These are phyloP conservation scores for Kwoniella mangroviensis DNA, from an alignment of 768 basidiomycete species.

Conservation along the genomic window DNA sequence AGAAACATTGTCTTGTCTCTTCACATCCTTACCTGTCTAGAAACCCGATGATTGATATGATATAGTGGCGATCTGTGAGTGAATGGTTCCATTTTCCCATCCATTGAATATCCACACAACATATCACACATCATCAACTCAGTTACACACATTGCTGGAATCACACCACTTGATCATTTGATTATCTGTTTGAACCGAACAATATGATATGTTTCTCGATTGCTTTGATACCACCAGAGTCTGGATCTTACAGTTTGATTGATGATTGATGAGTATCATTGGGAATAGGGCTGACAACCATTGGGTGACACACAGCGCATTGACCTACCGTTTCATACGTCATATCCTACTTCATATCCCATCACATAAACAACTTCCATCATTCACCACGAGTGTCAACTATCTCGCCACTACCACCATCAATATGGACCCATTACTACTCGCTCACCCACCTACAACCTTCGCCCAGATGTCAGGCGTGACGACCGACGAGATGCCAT, in stretches of 20 bases:
- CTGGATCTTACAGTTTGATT: not conserved
- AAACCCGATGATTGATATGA: not conserved
- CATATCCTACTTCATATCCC: not conserved
- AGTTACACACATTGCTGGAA: too few species aligned
- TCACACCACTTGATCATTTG: too few species aligned
- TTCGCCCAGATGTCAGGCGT: not conserved
- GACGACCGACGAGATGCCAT: constrained; percentile 38
- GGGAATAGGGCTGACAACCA: not conserved
- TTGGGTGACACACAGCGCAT: not conserved
- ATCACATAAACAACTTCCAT: not conserved
- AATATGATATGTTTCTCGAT: not conserved
- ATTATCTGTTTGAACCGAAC: not conserved
- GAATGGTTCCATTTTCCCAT: not conserved
- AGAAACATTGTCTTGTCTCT: not conserved
- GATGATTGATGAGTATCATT: not conserved
- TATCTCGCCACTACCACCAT: not conserved
- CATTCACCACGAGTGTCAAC: not conserved
- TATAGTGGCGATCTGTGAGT: not conserved
- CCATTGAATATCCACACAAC: not conserved
- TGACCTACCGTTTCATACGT: constrained; percentile 1
- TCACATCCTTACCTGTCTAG: not conserved
- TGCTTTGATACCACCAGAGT: not conserved
- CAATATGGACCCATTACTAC: constrained; percentile 26
- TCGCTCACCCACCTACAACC: constrained; percentile 22
- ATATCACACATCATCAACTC: too few species aligned